Evolutionary conservation across 495 filamentous ascomycete genomes (phyloP).

Genomic region (Penicillium samsonianum): DNA sequence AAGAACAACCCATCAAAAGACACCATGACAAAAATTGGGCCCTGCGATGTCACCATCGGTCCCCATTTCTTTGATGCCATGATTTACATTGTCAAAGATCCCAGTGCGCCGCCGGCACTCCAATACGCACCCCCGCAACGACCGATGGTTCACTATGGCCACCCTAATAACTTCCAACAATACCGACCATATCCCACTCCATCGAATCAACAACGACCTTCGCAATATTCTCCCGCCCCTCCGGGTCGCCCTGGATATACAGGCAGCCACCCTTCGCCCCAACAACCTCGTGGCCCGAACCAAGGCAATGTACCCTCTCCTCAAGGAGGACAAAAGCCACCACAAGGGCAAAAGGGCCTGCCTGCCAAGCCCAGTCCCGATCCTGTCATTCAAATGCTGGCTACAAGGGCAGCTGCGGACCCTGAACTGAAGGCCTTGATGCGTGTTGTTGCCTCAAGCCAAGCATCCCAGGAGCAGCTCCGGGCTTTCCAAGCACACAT

Average conservation of each 20-base stretch:
- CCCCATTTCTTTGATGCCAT: conserved; percentile 89
- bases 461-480: conserved; percentile 77
- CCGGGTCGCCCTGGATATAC: conserved; percentile 33
- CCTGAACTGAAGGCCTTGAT: conserved; percentile 91
- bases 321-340: conserved; percentile 36
- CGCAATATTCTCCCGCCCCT: conserved; percentile 33
- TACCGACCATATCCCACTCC: conserved; percentile 52
- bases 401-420: conserved; percentile 81
- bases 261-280: conserved; percentile 33
- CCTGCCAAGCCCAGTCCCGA: conserved; percentile 65
- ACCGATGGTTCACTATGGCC: conserved; percentile 71
- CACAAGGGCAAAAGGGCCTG: conserved; percentile 39
- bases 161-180: conserved; percentile 54
- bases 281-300: conserved; percentile 34
- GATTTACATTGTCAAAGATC: conserved; percentile 82
- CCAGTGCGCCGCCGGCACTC: conserved; percentile 49
- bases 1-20: conserved; percentile 83
- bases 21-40: conserved; percentile 80
- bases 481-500: conserved; percentile 91
- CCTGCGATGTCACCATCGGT: conserved; percentile 78
- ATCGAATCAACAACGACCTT: conserved; percentile 40
- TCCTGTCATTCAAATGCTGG: conserved; percentile 93
- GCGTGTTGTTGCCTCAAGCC: conserved; percentile 88
- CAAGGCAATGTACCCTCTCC: conserved; percentile 25
- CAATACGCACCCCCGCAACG: conserved; percentile 54